Percentiles rank a stretch among this genome's conserved stretches.
phyloP scores from a whole-genome alignment of 2,329 filamentous ascomycete genomes.

The Sporothrix euskadiensis region DNA sequence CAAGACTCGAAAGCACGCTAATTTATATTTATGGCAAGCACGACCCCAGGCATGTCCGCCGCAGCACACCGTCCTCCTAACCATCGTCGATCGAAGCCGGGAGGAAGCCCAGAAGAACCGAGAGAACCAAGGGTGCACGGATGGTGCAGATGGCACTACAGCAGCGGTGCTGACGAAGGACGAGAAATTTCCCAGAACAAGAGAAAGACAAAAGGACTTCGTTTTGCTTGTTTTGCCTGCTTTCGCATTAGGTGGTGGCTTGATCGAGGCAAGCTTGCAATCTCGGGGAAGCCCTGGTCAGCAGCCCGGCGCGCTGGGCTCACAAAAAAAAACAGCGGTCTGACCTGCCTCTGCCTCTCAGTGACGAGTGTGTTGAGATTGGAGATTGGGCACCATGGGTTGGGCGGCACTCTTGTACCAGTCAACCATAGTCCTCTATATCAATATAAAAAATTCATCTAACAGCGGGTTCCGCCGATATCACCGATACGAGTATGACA shows the following conservation, averaged over 20 bases:
- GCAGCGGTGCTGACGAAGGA: background rate
- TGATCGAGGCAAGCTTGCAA: slow-evolving; percentile 19
- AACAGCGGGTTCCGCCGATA: background rate
- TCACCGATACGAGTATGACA: background rate
- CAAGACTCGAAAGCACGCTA: background rate
- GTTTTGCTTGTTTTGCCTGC: background rate
- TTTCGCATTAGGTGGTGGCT: slow-evolving; percentile 8
- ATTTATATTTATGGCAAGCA: background rate
- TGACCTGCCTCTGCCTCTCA: background rate
- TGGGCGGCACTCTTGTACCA: background rate
- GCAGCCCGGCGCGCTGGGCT: slow-evolving; percentile 5
- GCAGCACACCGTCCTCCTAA: background rate
- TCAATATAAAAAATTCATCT: background rate
- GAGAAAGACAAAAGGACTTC: background rate
- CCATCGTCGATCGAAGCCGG: background rate
- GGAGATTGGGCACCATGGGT: slow-evolving; percentile 5
- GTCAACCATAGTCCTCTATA: background rate
- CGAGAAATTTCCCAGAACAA: background rate
- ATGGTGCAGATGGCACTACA: background rate
- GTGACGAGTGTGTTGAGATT: background rate
- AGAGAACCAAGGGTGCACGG: background rate
- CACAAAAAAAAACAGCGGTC: background rate
- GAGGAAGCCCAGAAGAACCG: background rate
- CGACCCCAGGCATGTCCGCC: background rate
- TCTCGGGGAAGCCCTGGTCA: slow-evolving; percentile 18